Conservation (phyloP, 202 grass and related monocot species). For the Zizania palustris region DNA sequence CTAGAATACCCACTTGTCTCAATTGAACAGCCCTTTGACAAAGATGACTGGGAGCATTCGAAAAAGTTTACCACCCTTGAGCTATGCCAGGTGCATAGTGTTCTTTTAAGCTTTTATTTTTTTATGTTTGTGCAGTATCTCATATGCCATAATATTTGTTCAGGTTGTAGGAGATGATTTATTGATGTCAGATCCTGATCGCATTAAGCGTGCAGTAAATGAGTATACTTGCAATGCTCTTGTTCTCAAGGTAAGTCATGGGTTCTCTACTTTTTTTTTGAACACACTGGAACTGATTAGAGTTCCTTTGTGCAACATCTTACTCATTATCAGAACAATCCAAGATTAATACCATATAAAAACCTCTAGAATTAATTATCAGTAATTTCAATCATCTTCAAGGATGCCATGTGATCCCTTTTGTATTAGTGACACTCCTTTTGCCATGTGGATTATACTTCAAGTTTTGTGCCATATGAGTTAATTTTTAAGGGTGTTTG, state of each 20-base stretch:
- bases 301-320: conserved; percentile 15
- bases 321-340: conserved; percentile 5
- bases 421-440: conserved; percentile 4
- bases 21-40: conserved; percentile 93
- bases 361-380: conserved; percentile 31
- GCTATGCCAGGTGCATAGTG: conserved; percentile 70
- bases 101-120: conserved; percentile 27
- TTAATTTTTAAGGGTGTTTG: conserved; percentile 27
- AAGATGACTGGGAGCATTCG: conserved; percentile 95
- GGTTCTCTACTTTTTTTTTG: background rate
- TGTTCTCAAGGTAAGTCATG: conserved; percentile 75
- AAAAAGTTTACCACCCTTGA: conserved; percentile 89
- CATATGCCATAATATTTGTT: conserved; percentile 43
- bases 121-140: conserved; percentile 32
- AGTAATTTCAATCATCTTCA: conserved; percentile 5
- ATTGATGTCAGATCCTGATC: conserved; percentile 85
- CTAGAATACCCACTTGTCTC: conserved; percentile 95
- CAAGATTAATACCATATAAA: conserved; percentile 10
- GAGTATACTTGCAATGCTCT: conserved; percentile 95
- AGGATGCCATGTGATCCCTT: background rate
- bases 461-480: conserved; percentile 11
- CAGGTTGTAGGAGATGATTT: conserved; percentile 96
- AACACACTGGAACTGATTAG: conserved; percentile 14
- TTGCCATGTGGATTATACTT: conserved; percentile 17
- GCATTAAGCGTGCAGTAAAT: conserved; percentile 83